Base-by-base conservation (phyloP, 768 basidiomycete genomes). In the Boletus sp. region DNA sequence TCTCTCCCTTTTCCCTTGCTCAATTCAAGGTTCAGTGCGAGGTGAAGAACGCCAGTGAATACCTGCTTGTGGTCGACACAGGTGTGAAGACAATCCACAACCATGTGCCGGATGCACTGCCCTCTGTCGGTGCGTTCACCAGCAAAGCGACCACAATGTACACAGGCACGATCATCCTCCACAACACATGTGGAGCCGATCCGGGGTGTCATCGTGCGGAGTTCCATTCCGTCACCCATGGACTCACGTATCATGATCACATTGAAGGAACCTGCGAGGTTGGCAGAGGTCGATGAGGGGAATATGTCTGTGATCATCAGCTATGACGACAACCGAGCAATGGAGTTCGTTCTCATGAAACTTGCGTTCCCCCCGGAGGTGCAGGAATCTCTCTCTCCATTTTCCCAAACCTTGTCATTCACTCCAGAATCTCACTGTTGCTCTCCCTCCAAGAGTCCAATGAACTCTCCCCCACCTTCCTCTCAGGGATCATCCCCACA, bases 261-360 rank as follows among this genome's bases (percentile, higher is more conserved):
- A 1, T 36, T 71, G 39, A 62, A 66, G 52, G 67, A 73, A n/a
- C n/a, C n/a, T n/a, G n/a, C n/a, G n/a, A n/a, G n/a, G n/a, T n/a
- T n/a, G n/a, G n/a, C n/a, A n/a, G n/a, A n/a, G n/a, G n/a, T n/a
- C n/a, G n/a, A n/a, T n/a, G n/a, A n/a, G n/a, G n/a, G n/a, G n/a
- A 7, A 69, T 29, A 4, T 20, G 17, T n/a, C n/a, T n/a, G n/a
- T n/a, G 6, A 15, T 44, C 45, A 28, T 46, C 56, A 84, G 83
- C 11, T 81, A 81, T 53, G 80, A 83, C 50, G 86, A 88, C 62
- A 79, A 79, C 46, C 76, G 85, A 41, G 73, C 84, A 7, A 88
- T 87, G 85, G 81, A 86, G 54, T 89, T 89, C 54, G 78, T 86
- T 28, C 77, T 89, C 51, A 87, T 89, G 85, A 78, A 81, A 55